Evolutionary conservation across 108 stramenopile genomes (phyloP), one percentile per base, ranked within the genome.

Genomic region (Mediolabrus comicus): DNA sequence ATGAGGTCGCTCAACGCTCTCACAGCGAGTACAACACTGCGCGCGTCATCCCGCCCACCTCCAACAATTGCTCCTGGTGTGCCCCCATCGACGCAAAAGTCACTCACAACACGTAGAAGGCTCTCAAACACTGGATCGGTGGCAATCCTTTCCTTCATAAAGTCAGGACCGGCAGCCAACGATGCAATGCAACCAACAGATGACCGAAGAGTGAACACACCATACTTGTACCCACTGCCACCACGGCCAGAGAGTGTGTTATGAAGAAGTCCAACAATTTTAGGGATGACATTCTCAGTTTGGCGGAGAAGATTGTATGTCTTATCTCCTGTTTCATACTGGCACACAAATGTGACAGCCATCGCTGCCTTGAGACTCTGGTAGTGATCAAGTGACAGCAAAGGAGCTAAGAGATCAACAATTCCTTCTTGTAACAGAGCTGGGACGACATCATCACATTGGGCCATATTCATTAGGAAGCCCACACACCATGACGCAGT

Each of bases 401-500:
- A 80, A 22, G 94, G 94, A 36, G 91, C 90, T 38, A 95, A 72
- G 14, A 95, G 81, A 62, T 95, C 94, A 3, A 95, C 94, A 32
- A 95, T 91, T 41, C 94, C 94, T 41, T 91, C 86, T 41, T 90
- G 83, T 22, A 90, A 78, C 11, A 95, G 80, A 49, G 85, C 70
- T n/a, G 87, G 94, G 61, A 90, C 94, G 30, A 91, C 94, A 63
- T 95, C 94, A 64, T 95, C 94, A 55, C 87, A 87, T 54, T 95
- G 94, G 8, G 94, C 89, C 77, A 95, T 92, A 68, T 95, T 95
- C 94, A 95, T 95, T 11, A 95, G 61, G 64, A 95, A 95, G n/a
- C 94, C 94, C 32, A 95, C 94, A 69, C 94, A 95, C 94, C 94
- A 95, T 24, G 89, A 90, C 16, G 94, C 94, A 3, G 94, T 95